Evolutionary conservation across 2,329 filamentous ascomycete genomes (phyloP), one percentile per base, ranked within the genome.

Genomic region (Exophiala phaeomuriformis): DNA sequence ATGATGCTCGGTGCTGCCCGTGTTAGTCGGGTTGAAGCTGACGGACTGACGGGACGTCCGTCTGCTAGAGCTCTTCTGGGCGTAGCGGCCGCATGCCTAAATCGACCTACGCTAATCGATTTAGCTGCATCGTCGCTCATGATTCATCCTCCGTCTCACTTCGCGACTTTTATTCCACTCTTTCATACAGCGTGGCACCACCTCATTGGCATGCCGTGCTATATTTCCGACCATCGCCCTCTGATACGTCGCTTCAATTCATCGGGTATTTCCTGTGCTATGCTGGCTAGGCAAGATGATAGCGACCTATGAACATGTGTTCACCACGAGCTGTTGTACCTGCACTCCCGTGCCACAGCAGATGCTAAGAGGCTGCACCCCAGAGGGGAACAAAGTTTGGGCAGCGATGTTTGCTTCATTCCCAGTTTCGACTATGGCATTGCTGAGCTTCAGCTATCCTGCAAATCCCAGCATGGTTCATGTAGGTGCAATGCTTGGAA

Each of bases 391-490:
- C 28, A 37, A 31, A 37, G 19, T 39, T 55, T 55, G 52, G 52
- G 52, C 52, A 48, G 48, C 52, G 43, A 41, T 51, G 12, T 36
- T 49, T 45, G 52, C 52, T 51, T 55, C 52, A 55, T 56, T 56
- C 41, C 42, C 49, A 56, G 49, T 33, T 41, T 19, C 19, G 19
- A 19, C 41, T 47, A 27, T 12, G 10, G 36, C 36, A 39, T 5
- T 12, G 1, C 19, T 56, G 53, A 44, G n/a, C 19, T 19, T 36
- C 33, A 36, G n/a, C n/a, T 36, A 7, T 36, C 33, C n/a, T n/a
- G 33, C 33, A 36, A 7, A 7, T 36, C 33, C 7, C 7, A 36
- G 7, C 33, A 36, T 19, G 19, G 19, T 19, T 19, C 19, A 19
- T 19, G 19, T 19, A 19, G 19, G 19, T 19, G 19, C 19, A 19